Base-by-base conservation (phyloP, 805 yeast genomes). In the Starmerella khaoyaiensis region DNA sequence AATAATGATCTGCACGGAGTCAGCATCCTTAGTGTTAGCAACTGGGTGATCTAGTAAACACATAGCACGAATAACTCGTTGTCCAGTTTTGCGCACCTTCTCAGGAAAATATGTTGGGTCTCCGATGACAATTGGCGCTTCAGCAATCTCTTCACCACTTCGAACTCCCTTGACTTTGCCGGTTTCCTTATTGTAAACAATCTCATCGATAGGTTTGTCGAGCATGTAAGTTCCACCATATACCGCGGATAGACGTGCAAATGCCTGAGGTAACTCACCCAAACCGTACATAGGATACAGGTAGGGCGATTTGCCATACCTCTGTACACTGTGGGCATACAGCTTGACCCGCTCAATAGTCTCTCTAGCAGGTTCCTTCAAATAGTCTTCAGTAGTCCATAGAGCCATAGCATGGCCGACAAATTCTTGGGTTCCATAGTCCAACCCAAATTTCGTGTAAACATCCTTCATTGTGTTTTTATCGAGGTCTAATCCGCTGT, bases 361-460 rank as follows among this genome's bases (percentile, higher is more conserved):
- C 55, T 84, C 94, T 55, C 95, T 72, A 5, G 95, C 94, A 8
- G 94, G 94, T 59, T 81, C 75, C 42, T 67, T 69, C 54, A 90
- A 64, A 58, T 90, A 90, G 37, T 79, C 84, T 55, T 90, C 98
- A 53, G 82, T 86, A 16, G 90, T 71, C 78, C 94, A 86, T 42
- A 90, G 69, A 12, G 96, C 98, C 98, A 90, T 90, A 4, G 98
- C 90, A 59, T 90, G 98, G 31, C 98, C 98, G 47, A 90, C 81
- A 54, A 90, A 90, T 59, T 90, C 97, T 56, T 82, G 79, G 16
- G 97, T 86, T 25, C 95, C 94, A 39, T 72, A 71, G 52, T 90
- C 95, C 37, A 90, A 71, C 5, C 97, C 94, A 54, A 76, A 90
- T 58, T 87, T 78, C 54, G 72, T 70, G 60, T 79, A 90, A 25